Evolutionary conservation across 129 eudicot species (phyloP).

Genomic region (Ambrosia trifida): DNA sequence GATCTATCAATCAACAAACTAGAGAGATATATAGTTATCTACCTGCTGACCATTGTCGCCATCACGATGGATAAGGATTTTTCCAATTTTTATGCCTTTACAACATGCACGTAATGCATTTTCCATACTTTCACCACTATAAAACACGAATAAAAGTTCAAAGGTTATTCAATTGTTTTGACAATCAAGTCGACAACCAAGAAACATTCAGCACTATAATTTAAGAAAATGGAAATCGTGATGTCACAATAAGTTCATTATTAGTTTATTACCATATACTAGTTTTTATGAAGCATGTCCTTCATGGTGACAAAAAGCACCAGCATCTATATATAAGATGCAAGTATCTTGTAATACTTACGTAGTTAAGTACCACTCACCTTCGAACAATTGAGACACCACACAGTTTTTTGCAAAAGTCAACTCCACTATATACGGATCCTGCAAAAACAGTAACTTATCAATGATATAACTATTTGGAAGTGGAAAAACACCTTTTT

Average conservation of each 20-base stretch:
- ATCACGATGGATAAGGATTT: conserved; percentile 89
- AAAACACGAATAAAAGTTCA: conserved; percentile 11
- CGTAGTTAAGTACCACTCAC: conserved; percentile 42
- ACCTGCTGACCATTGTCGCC: conserved; percentile 99
- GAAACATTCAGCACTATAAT: conserved; percentile 10
- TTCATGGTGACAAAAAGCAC: conserved; percentile 4
- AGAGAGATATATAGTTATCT: not conserved
- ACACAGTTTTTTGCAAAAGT: conserved; percentile 94
- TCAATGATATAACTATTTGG: conserved; percentile 1
- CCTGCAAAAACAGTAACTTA: conserved; percentile 48
- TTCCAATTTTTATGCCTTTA: conserved; percentile 96
- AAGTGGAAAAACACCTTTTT: not conserved
- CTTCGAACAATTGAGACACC: conserved; percentile 96
- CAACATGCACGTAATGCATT: conserved; percentile 98
- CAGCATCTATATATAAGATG: not conserved
- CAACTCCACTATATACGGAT: conserved; percentile 92
- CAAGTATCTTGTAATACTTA: not conserved
- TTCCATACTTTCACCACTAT: conserved; percentile 98
- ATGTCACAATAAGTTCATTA: not conserved
- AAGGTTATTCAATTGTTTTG: conserved; percentile 9
- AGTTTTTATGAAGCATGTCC: not conserved
- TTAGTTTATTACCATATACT: not conserved
- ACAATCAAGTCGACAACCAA: conserved; percentile 16
- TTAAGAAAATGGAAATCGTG: not conserved
- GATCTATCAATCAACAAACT: not conserved